A percentile compares a stretch with the other conserved stretches of the same genome.
phyloP scores from a whole-genome alignment of 2,329 filamentous ascomycete species.

The Arthrobotrys pseudoclavata region DNA sequence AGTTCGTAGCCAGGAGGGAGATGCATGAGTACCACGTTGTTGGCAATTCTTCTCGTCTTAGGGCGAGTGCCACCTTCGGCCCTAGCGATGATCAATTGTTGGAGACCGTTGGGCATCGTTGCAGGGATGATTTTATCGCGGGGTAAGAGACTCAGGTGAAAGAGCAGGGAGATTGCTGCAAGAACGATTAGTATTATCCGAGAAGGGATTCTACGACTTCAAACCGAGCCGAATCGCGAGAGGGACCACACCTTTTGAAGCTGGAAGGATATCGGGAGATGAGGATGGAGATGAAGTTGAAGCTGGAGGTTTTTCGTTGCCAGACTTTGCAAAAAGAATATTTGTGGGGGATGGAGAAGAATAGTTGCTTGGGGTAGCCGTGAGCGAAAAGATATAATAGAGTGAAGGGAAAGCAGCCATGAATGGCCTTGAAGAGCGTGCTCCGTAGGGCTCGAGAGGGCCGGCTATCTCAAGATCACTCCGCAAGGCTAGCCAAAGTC shows the following conservation, averaged over 20 bases:
- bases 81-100: slow-evolving; percentile 40
- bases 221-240: neutral
- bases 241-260: neutral
- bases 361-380: neutral
- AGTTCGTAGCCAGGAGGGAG: slow-evolving; percentile 47
- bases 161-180: neutral
- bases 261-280: neutral
- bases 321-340: neutral
- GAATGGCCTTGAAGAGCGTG: neutral
- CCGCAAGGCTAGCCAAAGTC: neutral
- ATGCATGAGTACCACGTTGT: slow-evolving; percentile 34
- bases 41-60: slow-evolving; percentile 33
- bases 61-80: slow-evolving; percentile 25
- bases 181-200: neutral
- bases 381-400: neutral
- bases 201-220: neutral
- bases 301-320: neutral
- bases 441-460: neutral
- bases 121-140: neutral
- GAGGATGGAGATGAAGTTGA: neutral
- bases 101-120: slow-evolving; percentile 7
- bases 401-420: neutral
- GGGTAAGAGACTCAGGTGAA: neutral
- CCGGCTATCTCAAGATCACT: neutral
- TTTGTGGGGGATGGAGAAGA: neutral